Percentiles rank a stretch among this genome's conserved stretches.
These are phyloP conservation scores for Cucumis sativus DNA, from an alignment of 306 rosid genomes.

Conservation along the genomic window DNA sequence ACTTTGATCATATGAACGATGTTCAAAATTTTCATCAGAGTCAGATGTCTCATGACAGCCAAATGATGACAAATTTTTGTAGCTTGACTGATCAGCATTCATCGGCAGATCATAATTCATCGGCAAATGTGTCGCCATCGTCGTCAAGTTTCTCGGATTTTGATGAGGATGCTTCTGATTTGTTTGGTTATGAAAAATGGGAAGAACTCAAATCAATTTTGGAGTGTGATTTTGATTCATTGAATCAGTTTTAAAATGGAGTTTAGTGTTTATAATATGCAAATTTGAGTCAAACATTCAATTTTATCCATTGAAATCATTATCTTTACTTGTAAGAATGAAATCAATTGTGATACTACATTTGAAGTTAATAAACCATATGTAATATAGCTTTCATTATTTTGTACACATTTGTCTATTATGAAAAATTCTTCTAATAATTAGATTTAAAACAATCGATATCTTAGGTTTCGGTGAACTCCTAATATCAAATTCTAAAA, in stretches of 20 bases:
- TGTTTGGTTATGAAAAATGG: constrained; percentile 31
- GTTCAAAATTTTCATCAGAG: neutral
- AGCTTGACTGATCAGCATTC: neutral
- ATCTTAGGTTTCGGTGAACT: too few relatives aligned
- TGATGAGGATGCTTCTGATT: constrained; percentile 1
- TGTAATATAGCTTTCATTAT: too few relatives aligned
- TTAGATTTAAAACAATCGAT: too few relatives aligned
- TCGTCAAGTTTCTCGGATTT: constrained; percentile 28
- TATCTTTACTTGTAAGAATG: neutral
- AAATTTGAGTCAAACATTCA: neutral
- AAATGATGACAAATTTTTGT: neutral
- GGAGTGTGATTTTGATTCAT: constrained; percentile 41
- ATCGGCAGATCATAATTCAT: constrained; percentile 2
- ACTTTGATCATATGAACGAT: constrained; percentile 23
- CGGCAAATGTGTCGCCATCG: constrained; percentile 9
- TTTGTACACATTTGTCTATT: too few relatives aligned
- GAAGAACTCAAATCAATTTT: constrained; percentile 74
- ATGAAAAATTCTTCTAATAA: too few relatives aligned
- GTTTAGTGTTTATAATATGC: neutral
- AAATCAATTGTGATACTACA: neutral
- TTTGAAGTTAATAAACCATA: neutral
- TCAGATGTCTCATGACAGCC: neutral
- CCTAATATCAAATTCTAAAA: too few relatives aligned
- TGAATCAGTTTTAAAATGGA: neutral
- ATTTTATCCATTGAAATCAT: neutral